Conservation (phyloP, 805 yeast species). For the Saturnispora mendoncae region DNA sequence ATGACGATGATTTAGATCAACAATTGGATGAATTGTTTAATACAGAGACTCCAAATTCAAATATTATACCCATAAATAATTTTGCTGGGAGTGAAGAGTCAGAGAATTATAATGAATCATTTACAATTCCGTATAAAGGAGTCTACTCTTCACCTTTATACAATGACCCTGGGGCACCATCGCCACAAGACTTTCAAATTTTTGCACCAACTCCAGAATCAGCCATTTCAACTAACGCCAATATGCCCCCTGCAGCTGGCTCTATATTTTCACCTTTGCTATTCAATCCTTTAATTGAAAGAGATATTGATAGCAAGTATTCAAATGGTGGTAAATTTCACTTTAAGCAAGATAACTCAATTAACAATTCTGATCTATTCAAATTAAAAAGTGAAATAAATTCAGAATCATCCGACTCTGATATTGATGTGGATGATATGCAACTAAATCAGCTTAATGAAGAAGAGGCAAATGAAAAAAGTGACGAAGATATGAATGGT, state of each 20-base stretch:
- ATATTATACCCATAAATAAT: not conserved
- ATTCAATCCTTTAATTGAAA: constrained; percentile 72
- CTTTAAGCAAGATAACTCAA: constrained; percentile 28
- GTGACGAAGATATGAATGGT: constrained; percentile 1
- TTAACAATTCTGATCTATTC: constrained; percentile 1
- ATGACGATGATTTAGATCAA: constrained; percentile 15
- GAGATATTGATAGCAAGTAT: constrained; percentile 76
- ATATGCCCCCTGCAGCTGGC: not conserved
- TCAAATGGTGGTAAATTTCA: constrained; percentile 86
- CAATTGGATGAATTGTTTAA: constrained; percentile 12
- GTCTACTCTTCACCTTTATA: constrained; percentile 47
- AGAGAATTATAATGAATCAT: not conserved
- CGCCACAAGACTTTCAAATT: constrained; percentile 50
- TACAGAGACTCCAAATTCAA: not conserved
- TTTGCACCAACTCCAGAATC: constrained; percentile 22
- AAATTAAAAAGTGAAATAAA: not conserved
- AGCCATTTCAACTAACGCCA: not conserved
- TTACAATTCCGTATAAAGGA: not conserved
- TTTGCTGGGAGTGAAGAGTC: constrained; percentile 8
- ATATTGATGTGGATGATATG: constrained; percentile 23
- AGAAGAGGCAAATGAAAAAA: not conserved
- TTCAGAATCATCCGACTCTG: constrained; percentile 15
- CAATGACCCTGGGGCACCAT: constrained; percentile 79
- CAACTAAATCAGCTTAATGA: not conserved
- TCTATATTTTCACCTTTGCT: constrained; percentile 77